These are phyloP conservation scores for Rhodotorula sp. DNA, from an alignment of 1,284 basidiomycete genomes.

Conservation along the genomic window DNA sequence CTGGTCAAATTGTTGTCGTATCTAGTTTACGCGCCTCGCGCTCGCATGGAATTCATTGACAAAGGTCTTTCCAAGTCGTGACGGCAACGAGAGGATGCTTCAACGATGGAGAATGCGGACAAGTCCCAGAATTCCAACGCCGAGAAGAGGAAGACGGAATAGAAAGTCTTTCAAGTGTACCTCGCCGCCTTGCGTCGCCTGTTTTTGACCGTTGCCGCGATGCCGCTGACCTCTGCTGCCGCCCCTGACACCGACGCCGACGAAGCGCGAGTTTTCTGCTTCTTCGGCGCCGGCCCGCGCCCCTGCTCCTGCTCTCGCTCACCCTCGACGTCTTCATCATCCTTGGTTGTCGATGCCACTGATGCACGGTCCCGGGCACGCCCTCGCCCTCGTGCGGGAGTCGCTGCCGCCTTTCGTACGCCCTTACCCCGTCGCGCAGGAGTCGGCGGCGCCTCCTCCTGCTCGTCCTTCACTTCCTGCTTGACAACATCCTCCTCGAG, in stretches of 20 bases:
- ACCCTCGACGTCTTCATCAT: background rate
- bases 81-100: background rate
- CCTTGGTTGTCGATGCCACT: background rate
- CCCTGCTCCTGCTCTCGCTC: background rate
- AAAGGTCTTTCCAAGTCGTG: background rate
- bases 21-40: background rate
- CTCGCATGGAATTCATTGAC: too few relatives aligned
- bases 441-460: background rate
- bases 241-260: too few relatives aligned
- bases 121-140: too few relatives aligned
- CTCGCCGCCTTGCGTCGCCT: conserved; percentile 25
- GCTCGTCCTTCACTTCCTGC: background rate
- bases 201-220: conserved; percentile 27
- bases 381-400: background rate
- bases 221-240: conserved; percentile 5
- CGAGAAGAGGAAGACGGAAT: background rate
- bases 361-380: background rate
- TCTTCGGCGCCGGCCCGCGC: background rate
- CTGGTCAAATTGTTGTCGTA: background rate
- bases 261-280: too few relatives aligned
- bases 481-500: background rate
- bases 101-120: background rate
- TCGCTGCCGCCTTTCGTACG: background rate
- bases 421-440: conserved; percentile 1
- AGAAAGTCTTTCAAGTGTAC: background rate